Conservation (phyloP, 2,329 filamentous ascomycete genomes). For the Aspergillus versicolor region DNA sequence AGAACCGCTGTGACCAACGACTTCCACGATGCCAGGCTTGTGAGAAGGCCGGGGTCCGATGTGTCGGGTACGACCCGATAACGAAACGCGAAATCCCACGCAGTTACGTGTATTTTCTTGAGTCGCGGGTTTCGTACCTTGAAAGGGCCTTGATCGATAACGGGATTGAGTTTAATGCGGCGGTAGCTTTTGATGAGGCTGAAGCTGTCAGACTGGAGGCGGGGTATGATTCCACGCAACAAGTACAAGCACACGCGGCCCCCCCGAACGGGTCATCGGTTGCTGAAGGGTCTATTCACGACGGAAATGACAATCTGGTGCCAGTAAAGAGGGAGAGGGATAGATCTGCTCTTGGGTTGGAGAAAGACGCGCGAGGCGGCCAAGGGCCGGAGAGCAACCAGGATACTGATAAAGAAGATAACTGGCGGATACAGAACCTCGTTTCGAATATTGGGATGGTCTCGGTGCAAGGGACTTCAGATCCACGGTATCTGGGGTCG, state of each 20-base stretch:
- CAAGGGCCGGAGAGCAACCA: constrained; percentile 29
- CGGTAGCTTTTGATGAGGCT: constrained; percentile 64
- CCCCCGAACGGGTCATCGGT: constrained; percentile 17
- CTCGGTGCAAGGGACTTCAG: constrained; percentile 73
- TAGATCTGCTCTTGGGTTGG: constrained; percentile 12
- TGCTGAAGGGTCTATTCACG: constrained; percentile 15
- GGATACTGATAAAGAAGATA: constrained; percentile 55
- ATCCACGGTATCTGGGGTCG: constrained; percentile 78
- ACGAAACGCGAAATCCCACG: constrained; percentile 93
- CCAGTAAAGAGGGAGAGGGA: constrained; percentile 26
- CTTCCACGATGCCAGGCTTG: constrained; percentile 88
- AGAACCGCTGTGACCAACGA: constrained; percentile 93
- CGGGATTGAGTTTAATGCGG: constrained; percentile 69
- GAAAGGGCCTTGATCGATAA: constrained; percentile 72
- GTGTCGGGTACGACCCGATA: constrained; percentile 94
- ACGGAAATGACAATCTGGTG: constrained; percentile 14
- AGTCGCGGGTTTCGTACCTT: constrained; percentile 79
- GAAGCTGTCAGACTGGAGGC: constrained; percentile 31
- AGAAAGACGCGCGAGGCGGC: constrained; percentile 19
- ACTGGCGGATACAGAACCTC: constrained; percentile 63
- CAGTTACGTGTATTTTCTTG: constrained; percentile 91
- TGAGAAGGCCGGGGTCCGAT: constrained; percentile 87
- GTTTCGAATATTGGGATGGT: constrained; percentile 72
- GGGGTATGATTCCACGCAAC: constrained; percentile 25
- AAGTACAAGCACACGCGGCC: constrained; percentile 9